Percentiles rank a stretch among this genome's conserved stretches.
Evolutionary conservation across 129 eudicot species (phyloP).

Genomic region (Chrysanthemum seticuspe): DNA sequence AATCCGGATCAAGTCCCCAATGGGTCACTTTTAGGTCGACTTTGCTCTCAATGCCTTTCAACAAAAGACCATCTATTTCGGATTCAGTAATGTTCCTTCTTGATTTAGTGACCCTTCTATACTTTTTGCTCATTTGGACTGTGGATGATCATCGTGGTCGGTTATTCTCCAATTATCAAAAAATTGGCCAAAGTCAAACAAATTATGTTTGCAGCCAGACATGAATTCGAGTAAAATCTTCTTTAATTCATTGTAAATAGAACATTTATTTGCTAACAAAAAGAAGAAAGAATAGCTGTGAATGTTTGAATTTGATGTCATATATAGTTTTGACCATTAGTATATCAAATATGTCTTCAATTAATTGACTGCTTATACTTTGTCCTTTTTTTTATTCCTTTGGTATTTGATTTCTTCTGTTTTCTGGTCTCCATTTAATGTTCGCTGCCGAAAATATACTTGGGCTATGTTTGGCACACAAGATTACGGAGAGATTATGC

Average conservation of each 20-base stretch:
- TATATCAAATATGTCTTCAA: too few species aligned
- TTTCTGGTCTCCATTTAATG: too few species aligned
- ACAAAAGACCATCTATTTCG: conserved; percentile 75
- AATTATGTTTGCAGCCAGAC: conserved; percentile 21
- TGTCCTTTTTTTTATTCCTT: too few species aligned
- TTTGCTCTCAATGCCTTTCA: conserved; percentile 74
- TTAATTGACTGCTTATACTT: too few species aligned
- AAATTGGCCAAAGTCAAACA: conserved; percentile 20
- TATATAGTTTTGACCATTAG: neutral
- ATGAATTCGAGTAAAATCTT: conserved; percentile 16
- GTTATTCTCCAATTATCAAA: conserved; percentile 3
- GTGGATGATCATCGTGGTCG: neutral
- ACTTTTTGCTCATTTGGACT: neutral
- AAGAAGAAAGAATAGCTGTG: neutral
- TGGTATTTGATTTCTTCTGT: too few species aligned
- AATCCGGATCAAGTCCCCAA: conserved; percentile 67
- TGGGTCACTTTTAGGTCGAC: conserved; percentile 87
- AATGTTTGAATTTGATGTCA: neutral
- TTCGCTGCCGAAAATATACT: too few species aligned
- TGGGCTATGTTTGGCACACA: too few species aligned
- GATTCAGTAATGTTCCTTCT: conserved; percentile 63
- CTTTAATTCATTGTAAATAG: conserved; percentile 27
- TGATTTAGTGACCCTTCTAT: conserved; percentile 21
- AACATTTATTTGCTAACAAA: conserved; percentile 18
- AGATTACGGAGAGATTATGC: too few species aligned